These are phyloP conservation scores for Kodamaea hsintzibuensis DNA, from an alignment of 805 yeast species.

Conservation along the genomic window DNA sequence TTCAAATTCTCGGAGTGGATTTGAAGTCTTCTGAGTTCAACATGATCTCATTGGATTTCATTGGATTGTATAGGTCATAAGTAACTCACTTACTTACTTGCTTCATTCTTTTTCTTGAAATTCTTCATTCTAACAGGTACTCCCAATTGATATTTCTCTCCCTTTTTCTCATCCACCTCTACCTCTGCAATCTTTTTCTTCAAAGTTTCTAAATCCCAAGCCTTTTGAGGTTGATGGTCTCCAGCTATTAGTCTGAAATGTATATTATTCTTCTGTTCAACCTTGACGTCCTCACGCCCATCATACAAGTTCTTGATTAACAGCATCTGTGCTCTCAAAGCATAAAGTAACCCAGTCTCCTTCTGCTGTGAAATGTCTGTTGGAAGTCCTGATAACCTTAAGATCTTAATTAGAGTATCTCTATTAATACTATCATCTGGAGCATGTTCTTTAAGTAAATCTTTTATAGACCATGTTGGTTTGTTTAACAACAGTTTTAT, in stretches of 20 bases:
- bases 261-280: conserved; percentile 19
- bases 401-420: conserved; percentile 29
- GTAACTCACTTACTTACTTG: neutral
- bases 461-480: conserved; percentile 16
- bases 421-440: conserved; percentile 13
- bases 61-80: too few species aligned
- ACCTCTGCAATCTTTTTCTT: conserved; percentile 8
- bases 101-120: neutral
- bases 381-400: conserved; percentile 52
- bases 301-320: conserved; percentile 49
- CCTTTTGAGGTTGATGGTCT: conserved; percentile 29
- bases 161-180: conserved; percentile 11
- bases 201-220: conserved; percentile 23
- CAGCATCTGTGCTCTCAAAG: conserved; percentile 49
- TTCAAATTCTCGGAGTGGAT: too few species aligned
- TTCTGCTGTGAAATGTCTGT: conserved; percentile 25
- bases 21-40: too few species aligned
- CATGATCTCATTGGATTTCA: too few species aligned
- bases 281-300: conserved; percentile 12
- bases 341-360: conserved; percentile 27
- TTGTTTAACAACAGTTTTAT: conserved; percentile 1
- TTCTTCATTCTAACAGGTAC: conserved; percentile 1
- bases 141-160: conserved; percentile 10
- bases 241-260: conserved; percentile 35
- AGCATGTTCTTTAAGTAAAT: conserved; percentile 9